Evolutionary conservation across 2,329 filamentous ascomycete genomes (phyloP), one percentile per base, ranked within the genome.

Genomic region (Penicillium sp.): DNA sequence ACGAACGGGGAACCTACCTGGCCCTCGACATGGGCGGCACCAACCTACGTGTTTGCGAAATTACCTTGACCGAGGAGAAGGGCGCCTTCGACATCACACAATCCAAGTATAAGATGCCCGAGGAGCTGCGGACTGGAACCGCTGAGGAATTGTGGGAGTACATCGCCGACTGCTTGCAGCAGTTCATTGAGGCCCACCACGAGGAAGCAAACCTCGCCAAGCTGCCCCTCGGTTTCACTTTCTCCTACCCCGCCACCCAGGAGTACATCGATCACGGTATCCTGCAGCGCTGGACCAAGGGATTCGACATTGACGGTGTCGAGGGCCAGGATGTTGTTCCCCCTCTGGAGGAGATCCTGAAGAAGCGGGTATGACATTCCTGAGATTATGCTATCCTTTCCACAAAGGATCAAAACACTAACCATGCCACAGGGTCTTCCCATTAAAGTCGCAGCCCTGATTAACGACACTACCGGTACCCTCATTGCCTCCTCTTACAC

Each of bases 381-480:
- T 19, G 19, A 17, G 15, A 15, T 19, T 10, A 9, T 24, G 21
- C 3, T 10, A 7, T 29, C 26, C 6, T 31, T 10, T n/a, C n/a
- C 6, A 32, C 24, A 5, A 9, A 22, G 15, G 26, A 10, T 13
- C 15, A 40, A 21, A 39, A 34, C 41, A 38, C n/a, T 43, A n/a
- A 17, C 32, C 22, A 12, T 21, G 31, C 28, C 28, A 31, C 55
- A 90, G 84, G 84, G 84, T 28, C 84, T 96, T 13, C 91, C 91
- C 41, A 94, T 97, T 73, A 95, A 90, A 73, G 77, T 97, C 49
- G 87, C 86, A 22, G 93, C 93, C 32, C 73, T 98, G 68, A 93
- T 97, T 73, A 98, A 98, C 69, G 93, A 98, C 69, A 98, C 93
- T 42, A 97, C 91, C 17, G 93, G 93, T 62, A 98, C 93, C 29